Evolutionary conservation across 805 yeast species (phyloP).

Genomic region (Saturnispora zaruensis): DNA sequence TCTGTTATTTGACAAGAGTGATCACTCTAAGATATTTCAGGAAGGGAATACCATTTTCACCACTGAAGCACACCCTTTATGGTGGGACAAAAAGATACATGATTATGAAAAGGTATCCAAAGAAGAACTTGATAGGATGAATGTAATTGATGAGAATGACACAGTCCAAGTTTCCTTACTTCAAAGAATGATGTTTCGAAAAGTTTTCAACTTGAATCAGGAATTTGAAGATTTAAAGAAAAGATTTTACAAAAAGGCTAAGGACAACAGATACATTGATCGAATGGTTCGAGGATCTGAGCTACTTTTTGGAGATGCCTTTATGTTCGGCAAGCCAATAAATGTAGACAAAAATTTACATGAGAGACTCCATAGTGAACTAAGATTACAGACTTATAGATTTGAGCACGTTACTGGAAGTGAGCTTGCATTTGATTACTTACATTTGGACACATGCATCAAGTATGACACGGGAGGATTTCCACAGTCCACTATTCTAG

Average conservation of each 20-base stretch:
- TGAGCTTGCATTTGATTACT: conserved; percentile 14
- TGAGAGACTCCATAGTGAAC: not conserved
- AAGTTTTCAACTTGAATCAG: conserved; percentile 9
- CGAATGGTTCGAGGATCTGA: not conserved
- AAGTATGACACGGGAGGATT: not conserved
- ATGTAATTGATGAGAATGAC: conserved; percentile 3
- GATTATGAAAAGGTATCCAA: conserved; percentile 8
- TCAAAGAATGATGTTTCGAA: not conserved
- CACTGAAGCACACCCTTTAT: conserved; percentile 89
- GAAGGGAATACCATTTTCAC: conserved; percentile 45
- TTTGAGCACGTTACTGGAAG: not conserved
- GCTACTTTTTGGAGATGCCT: not conserved
- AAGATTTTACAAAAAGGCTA: conserved; percentile 5
- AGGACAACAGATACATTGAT: conserved; percentile 1
- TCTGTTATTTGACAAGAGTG: conserved; percentile 55
- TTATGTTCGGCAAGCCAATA: not conserved
- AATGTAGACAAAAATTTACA: not conserved
- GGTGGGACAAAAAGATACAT: conserved; percentile 43
- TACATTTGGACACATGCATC: conserved; percentile 15
- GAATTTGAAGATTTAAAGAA: conserved; percentile 14
- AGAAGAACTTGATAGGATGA: conserved; percentile 17
- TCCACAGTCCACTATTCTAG: conserved; percentile 30
- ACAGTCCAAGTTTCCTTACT: conserved; percentile 1
- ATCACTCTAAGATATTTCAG: conserved; percentile 17
- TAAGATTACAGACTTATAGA: not conserved